A percentile compares a stretch with the other conserved stretches of the same genome.
Conservation (phyloP, 2,329 filamentous ascomycete genomes). For the Conoideocrella luteorostrata region DNA sequence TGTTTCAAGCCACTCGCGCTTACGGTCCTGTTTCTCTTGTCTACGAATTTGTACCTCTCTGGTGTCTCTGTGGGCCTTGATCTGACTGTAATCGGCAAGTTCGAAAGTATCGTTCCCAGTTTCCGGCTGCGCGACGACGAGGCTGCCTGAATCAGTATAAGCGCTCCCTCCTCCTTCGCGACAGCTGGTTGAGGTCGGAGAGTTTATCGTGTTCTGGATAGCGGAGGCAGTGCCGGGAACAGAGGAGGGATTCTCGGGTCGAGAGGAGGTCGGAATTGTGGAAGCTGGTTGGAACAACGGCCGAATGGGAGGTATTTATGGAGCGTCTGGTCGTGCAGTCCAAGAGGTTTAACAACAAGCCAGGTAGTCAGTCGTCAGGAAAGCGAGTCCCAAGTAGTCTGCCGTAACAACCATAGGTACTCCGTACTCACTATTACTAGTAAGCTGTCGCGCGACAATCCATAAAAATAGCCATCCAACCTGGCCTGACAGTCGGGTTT, state of each 20-base stretch:
- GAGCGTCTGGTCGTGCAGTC: slow-evolving; percentile 3
- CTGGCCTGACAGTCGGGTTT: too few relatives aligned
- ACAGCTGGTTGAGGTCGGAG: slow-evolving; percentile 17
- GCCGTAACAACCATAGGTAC: too few relatives aligned
- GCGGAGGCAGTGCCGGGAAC: slow-evolving; percentile 23
- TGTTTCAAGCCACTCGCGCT: slow-evolving; percentile 64
- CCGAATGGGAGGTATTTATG: slow-evolving; percentile 5
- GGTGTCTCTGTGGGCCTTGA: slow-evolving; percentile 21
- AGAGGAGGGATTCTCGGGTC: slow-evolving; percentile 33
- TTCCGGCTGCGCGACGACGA: slow-evolving; percentile 2
- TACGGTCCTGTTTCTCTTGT: slow-evolving; percentile 47
- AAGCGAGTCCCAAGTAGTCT: too few relatives aligned
- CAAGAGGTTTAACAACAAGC: too few relatives aligned
- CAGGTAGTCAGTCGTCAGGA: too few relatives aligned
- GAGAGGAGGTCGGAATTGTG: slow-evolving; percentile 28
- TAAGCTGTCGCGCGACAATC: too few relatives aligned
- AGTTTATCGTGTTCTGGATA: slow-evolving; percentile 14
- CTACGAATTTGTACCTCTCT: slow-evolving; percentile 27
- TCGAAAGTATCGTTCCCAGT: slow-evolving; percentile 28
- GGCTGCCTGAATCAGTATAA: slow-evolving; percentile 3
- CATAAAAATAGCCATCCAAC: too few relatives aligned
- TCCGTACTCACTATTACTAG: too few relatives aligned
- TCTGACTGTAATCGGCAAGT: slow-evolving; percentile 33
- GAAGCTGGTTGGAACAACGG: slow-evolving; percentile 11
- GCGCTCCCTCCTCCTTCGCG: slow-evolving; percentile 31